phyloP scores from a whole-genome alignment of 805 yeast genomes.

The Ogataea pignaliae region DNA sequence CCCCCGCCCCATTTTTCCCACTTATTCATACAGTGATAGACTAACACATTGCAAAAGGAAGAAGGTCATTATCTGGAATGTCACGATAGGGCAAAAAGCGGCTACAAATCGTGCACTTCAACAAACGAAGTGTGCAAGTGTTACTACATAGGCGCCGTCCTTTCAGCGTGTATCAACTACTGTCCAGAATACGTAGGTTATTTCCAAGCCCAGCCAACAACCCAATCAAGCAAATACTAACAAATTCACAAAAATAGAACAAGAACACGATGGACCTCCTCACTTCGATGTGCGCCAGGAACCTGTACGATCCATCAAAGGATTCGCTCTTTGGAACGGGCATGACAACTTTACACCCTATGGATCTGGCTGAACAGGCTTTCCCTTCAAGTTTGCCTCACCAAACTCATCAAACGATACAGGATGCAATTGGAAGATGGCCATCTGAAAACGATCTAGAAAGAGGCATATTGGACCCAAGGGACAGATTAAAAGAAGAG shows the following conservation, averaged over 20 bases:
- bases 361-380: not conserved
- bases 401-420: slow-evolving; percentile 5
- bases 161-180: slow-evolving; percentile 19
- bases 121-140: slow-evolving; percentile 24
- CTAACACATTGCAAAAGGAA: slow-evolving; percentile 10
- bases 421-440: slow-evolving; percentile 11
- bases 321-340: slow-evolving; percentile 3
- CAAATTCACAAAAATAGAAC: slow-evolving; percentile 10
- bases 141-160: slow-evolving; percentile 23
- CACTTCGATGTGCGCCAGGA: slow-evolving; percentile 13
- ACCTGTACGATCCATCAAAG: slow-evolving; percentile 15
- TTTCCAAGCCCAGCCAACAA: not conserved
- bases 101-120: slow-evolving; percentile 15
- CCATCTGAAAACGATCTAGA: slow-evolving; percentile 20
- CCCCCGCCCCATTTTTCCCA: too few relatives aligned
- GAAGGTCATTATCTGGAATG: slow-evolving; percentile 22
- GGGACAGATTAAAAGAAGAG: not conserved
- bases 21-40: too few relatives aligned
- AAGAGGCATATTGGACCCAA: slow-evolving; percentile 11
- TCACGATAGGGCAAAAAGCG: slow-evolving; percentile 16
- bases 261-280: slow-evolving; percentile 19
- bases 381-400: too few relatives aligned
- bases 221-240: not conserved
- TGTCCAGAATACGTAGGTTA: slow-evolving; percentile 21
- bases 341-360: too few relatives aligned